phyloP scores from a whole-genome alignment of 2,329 filamentous ascomycete species.

The Coccinonectria pachysandricola region DNA sequence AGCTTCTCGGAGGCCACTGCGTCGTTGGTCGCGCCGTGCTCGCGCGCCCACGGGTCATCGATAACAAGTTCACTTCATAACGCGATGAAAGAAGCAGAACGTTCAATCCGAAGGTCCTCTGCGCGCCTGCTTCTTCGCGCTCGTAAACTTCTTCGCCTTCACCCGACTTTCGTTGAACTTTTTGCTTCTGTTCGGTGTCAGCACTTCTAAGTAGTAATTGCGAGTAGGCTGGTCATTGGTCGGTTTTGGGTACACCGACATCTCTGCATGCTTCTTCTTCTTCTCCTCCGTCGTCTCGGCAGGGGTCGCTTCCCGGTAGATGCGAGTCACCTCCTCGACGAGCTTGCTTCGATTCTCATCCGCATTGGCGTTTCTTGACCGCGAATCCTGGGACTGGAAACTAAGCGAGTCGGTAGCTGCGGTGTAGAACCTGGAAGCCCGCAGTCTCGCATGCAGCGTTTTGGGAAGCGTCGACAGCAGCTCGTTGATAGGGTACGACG shows the following conservation, averaged over 20 bases:
- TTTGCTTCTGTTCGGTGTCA: conserved; percentile 31
- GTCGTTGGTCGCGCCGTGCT: too few species aligned
- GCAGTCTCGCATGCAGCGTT: conserved; percentile 35
- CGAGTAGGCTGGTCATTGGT: too few species aligned
- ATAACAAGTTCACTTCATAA: too few species aligned
- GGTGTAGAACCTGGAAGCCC: conserved; percentile 45
- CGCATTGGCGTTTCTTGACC: conserved; percentile 40
- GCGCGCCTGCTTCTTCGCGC: conserved; percentile 40
- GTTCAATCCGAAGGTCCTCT: conserved; percentile 24
- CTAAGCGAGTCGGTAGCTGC: conserved; percentile 40
- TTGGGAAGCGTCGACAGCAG: conserved; percentile 36
- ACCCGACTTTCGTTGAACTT: conserved; percentile 35
- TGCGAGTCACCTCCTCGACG: conserved; percentile 34
- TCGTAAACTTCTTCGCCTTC: conserved; percentile 37
- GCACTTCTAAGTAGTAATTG: not conserved
- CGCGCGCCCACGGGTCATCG: too few species aligned
- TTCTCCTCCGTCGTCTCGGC: conserved; percentile 35
- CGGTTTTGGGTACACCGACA: too few species aligned
- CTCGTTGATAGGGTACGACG: conserved; percentile 39
- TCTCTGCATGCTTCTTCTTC: conserved; percentile 35
- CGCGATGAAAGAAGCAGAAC: too few species aligned
- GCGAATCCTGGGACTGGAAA: conserved; percentile 44
- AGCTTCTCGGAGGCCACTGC: too few species aligned
- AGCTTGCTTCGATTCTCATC: conserved; percentile 43
- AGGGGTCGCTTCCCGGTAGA: conserved; percentile 38